Percentiles rank a stretch among this genome's conserved stretches.
phyloP scores from a whole-genome alignment of 139 green algal species.

The Picochlorum sp. region DNA sequence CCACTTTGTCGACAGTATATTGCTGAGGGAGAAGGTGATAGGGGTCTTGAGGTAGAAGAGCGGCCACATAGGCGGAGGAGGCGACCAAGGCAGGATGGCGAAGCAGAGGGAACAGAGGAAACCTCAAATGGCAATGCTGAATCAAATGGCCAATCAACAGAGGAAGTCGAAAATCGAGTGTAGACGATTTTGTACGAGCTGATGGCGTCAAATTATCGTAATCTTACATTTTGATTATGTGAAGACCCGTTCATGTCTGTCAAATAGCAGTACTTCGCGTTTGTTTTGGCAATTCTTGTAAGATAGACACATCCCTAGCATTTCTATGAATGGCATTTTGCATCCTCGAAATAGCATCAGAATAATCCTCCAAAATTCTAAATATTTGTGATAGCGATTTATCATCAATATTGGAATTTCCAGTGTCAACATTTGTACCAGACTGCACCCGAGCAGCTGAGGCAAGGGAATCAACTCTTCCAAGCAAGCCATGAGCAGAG shows the following conservation, averaged over 20 bases:
- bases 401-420: conserved; percentile 11
- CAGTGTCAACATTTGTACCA: neutral
- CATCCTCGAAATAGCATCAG: conserved; percentile 16
- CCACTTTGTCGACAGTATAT: neutral
- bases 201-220: too few relatives aligned
- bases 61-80: too few relatives aligned
- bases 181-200: too few relatives aligned
- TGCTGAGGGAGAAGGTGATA: neutral
- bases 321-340: conserved; percentile 13
- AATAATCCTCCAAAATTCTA: conserved; percentile 10
- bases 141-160: too few relatives aligned
- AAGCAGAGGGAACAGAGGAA: too few relatives aligned
- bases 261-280: neutral
- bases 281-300: conserved; percentile 6
- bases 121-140: too few relatives aligned
- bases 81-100: too few relatives aligned
- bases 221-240: neutral
- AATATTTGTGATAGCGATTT: conserved; percentile 19
- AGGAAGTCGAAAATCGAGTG: too few relatives aligned
- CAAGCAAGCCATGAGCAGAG: conserved; percentile 4
- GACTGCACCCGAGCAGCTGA: conserved; percentile 15
- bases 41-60: neutral
- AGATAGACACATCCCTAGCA: conserved; percentile 20
- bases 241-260: neutral
- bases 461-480: conserved; percentile 14